Evolutionary conservation across 225 moss, liverwort and hornwort species (phyloP), one percentile per base, ranked within the genome.

Genomic region (Climacium dendroides): DNA sequence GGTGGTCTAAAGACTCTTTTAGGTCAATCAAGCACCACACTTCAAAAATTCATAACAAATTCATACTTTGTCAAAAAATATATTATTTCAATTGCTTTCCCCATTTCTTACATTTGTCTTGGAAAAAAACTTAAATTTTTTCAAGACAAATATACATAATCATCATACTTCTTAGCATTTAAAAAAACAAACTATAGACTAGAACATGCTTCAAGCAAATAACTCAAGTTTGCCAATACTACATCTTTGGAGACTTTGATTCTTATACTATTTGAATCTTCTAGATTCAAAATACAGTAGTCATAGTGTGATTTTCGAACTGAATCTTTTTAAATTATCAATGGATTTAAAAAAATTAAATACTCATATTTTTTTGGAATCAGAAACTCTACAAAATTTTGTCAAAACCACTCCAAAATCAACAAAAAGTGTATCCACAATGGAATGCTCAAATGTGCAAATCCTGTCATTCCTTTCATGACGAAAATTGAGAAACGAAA

Each of bases 1-100:
- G 3, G 2, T 29, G 6, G 10, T 28, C 6, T 28, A 6, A 3
- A 17, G 3, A 45, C 3, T 29, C 17, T 29, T 17, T 45, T 0
- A 9, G 10, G 6, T 6, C 10, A 72, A 45, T 28, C 6, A 0
- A 1, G 2, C 3, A 10, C 0, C 6, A 72, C 6, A 45, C 45
- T 45, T 72, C 29, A 17, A 10, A 45, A 28, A 45, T 4, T 10
- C 17, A 18, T 28, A 45, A 45, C 6, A 45, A 72, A 45, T 3
- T 17, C 45, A 72, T 45, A 45, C 10, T 29, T 69, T 7, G 7
- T 23, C 34, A 64, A 64, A 34, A 63, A 62, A 64, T 9, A 20
- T 20, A 22, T 12, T 20, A 6, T 11, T 24, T 2, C 2, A 69
- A 8, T 24, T 24, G 3, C 7, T 13, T 4, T 39, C 24, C 4